These are phyloP conservation scores for Boechera divaricarpa DNA, from an alignment of 345 rosid species.

Conservation along the genomic window DNA sequence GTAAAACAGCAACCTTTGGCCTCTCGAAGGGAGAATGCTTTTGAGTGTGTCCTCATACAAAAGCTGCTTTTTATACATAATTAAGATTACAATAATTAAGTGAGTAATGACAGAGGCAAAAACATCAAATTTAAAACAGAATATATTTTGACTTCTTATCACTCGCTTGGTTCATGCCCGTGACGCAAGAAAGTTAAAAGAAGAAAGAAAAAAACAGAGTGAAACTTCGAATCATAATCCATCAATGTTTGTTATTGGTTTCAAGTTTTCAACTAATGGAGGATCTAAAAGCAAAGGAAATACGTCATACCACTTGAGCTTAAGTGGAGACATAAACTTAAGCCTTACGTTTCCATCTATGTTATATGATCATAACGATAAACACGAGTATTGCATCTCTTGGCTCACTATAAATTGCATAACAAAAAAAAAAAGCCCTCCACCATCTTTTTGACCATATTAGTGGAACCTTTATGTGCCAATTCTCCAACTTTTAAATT, in stretches of 20 bases:
- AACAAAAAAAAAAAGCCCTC: slow-evolving; percentile 23
- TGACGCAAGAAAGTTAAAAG: slow-evolving; percentile 35
- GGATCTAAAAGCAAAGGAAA: slow-evolving; percentile 41
- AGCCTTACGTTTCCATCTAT: slow-evolving; percentile 45
- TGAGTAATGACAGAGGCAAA: slow-evolving; percentile 48
- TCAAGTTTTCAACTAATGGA: slow-evolving; percentile 37
- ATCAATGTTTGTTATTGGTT: slow-evolving; percentile 41
- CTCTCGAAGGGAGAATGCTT: slow-evolving; percentile 44
- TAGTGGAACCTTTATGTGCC: slow-evolving; percentile 44
- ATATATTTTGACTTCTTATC: slow-evolving; percentile 45
- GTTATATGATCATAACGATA: slow-evolving; percentile 25
- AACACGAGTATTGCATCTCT: slow-evolving; percentile 39
- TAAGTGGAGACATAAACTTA: slow-evolving; percentile 47
- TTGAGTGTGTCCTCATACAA: slow-evolving; percentile 38
- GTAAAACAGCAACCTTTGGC: slow-evolving; percentile 47
- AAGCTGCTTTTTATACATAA: slow-evolving; percentile 39
- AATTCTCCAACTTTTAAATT: slow-evolving; percentile 35
- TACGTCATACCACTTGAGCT: slow-evolving; percentile 46
- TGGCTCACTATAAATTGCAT: slow-evolving; percentile 38
- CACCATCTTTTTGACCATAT: slow-evolving; percentile 46
- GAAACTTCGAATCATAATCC: slow-evolving; percentile 45
- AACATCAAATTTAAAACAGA: slow-evolving; percentile 35
- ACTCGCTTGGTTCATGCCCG: slow-evolving; percentile 43
- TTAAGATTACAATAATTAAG: slow-evolving; percentile 42
- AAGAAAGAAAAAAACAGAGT: slow-evolving; percentile 10